A percentile compares a stretch with the other conserved stretches of the same genome.
Conservation (phyloP, 345 rosid species). For the Dipteronia dyeriana region DNA sequence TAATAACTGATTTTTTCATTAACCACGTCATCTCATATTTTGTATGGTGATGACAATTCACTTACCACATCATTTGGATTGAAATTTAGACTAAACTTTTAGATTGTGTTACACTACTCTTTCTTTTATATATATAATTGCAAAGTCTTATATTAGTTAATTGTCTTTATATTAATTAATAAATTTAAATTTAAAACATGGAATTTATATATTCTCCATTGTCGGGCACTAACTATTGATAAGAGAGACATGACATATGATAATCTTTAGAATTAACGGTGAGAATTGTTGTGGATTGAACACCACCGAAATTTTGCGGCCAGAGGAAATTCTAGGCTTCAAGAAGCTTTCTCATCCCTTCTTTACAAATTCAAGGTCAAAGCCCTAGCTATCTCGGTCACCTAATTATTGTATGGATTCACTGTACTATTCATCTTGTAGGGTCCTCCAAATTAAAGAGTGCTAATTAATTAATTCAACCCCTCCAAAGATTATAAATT, state of each 20-base stretch:
- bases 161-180: background rate
- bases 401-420: slow-evolving; percentile 4
- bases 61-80: too few species aligned
- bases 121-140: too few species aligned
- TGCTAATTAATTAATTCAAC: background rate
- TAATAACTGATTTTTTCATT: too few species aligned
- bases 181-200: background rate
- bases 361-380: slow-evolving; percentile 14
- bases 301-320: slow-evolving; percentile 23
- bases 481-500: background rate
- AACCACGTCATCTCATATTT: too few species aligned
- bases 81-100: too few species aligned
- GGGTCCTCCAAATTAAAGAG: slow-evolving; percentile 10
- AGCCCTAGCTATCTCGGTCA: background rate
- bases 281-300: slow-evolving; percentile 17
- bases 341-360: background rate
- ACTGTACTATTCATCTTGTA: background rate
- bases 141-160: background rate
- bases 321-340: background rate
- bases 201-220: background rate
- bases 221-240: background rate
- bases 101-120: too few species aligned
- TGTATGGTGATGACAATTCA: too few species aligned
- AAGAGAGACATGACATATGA: background rate
- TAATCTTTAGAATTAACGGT: slow-evolving; percentile 16